Conservation (phyloP, 441 rosid genomes). For the Kokia cookei region DNA sequence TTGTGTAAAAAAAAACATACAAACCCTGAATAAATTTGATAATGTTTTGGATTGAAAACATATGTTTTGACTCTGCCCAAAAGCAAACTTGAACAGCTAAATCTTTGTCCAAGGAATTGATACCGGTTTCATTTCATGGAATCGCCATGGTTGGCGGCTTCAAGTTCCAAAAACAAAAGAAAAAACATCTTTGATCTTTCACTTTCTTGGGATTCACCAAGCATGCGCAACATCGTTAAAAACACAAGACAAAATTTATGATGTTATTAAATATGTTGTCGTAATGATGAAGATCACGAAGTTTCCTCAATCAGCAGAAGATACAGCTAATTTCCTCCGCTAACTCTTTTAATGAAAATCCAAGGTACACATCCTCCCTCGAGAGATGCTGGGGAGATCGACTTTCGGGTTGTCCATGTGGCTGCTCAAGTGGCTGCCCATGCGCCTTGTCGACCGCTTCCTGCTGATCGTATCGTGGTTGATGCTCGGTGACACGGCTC, state of each 20-base stretch:
- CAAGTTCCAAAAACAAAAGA: slow-evolving; percentile 26
- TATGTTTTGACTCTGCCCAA: no score
- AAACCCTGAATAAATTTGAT: no score
- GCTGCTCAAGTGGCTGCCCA: slow-evolving; percentile 70
- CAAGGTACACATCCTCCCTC: slow-evolving; percentile 78
- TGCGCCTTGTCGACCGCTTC: slow-evolving; percentile 57
- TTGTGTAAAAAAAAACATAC: no score
- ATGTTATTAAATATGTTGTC: slow-evolving; percentile 14
- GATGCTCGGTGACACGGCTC: slow-evolving; percentile 55
- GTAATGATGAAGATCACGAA: slow-evolving; percentile 8
- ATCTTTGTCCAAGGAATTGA: neutral
- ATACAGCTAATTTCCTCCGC: no score
- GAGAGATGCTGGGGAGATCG: slow-evolving; percentile 70
- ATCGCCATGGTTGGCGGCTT: slow-evolving; percentile 21
- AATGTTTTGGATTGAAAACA: no score
- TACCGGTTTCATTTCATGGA: neutral
- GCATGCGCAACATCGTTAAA: slow-evolving; percentile 57
- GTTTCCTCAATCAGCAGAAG: no score
- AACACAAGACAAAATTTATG: neutral
- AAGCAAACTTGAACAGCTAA: no score
- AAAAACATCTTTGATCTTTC: slow-evolving; percentile 17
- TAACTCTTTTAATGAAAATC: slow-evolving; percentile 3
- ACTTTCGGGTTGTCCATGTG: slow-evolving; percentile 81
- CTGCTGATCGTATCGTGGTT: slow-evolving; percentile 48
- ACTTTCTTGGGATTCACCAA: slow-evolving; percentile 70